Conservation (phyloP, 2,329 filamentous ascomycete species). For the Colletotrichum filicis region DNA sequence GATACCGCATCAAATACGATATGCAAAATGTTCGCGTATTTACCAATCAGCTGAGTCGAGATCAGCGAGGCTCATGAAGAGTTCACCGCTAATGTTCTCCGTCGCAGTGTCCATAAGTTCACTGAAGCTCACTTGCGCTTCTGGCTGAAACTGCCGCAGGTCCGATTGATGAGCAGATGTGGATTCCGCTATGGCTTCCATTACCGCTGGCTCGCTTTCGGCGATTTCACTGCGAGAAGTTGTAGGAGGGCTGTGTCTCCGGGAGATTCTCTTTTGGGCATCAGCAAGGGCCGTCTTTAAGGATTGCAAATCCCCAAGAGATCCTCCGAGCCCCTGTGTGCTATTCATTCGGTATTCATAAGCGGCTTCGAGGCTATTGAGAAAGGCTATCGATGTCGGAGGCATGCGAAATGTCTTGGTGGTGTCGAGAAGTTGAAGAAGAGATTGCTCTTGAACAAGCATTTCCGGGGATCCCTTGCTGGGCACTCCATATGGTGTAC, state of each 20-base stretch:
- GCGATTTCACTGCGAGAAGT: too few species aligned
- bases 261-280: background rate
- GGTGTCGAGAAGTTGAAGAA: background rate
- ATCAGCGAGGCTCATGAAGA: slow-evolving; percentile 15
- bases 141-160: too few species aligned
- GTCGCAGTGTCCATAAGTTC: background rate
- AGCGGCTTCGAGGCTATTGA: background rate
- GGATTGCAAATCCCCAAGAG: background rate
- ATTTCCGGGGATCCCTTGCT: background rate
- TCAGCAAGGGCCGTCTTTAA: background rate
- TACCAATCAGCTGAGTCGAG: slow-evolving; percentile 17
- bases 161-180: too few species aligned
- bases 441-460: background rate
- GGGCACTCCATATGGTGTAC: background rate
- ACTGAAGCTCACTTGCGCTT: background rate
- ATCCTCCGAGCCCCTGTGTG: background rate
- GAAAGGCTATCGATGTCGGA: background rate
- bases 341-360: background rate
- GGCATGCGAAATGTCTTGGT: background rate
- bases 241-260: background rate
- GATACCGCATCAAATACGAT: too few species aligned
- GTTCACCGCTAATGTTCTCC: background rate
- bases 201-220: too few species aligned
- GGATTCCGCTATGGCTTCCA: too few species aligned
- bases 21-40: background rate